Evolutionary conservation across 768 basidiomycete species (phyloP).

Genomic region (Collybia mongolica): DNA sequence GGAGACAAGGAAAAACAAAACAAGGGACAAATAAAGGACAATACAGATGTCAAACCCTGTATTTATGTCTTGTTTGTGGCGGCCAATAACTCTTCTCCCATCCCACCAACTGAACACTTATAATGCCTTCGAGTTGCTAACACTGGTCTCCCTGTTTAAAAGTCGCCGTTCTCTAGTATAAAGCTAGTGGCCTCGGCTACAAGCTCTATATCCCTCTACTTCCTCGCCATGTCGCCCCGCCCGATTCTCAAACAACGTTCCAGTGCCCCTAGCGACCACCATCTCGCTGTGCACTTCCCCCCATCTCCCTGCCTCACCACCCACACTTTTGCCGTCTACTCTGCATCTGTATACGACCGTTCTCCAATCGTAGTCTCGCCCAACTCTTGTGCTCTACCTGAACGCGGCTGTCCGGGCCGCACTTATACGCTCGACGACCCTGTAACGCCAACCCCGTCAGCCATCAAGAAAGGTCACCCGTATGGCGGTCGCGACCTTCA

Average conservation of each 20-base stretch:
- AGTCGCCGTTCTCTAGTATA: not conserved
- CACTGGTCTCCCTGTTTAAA: constrained; percentile 1
- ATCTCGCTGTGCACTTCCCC: constrained; percentile 48
- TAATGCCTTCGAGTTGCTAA: constrained; percentile 16
- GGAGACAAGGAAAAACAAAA: constrained; percentile 6
- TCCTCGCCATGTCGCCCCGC: constrained; percentile 37
- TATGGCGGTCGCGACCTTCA: constrained; percentile 40
- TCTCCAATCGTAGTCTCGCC: constrained; percentile 74
- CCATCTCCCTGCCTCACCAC: constrained; percentile 50
- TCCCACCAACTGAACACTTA: not conserved
- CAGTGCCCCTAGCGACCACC: constrained; percentile 23
- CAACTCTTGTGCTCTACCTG: constrained; percentile 75
- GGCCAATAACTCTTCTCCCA: not conserved
- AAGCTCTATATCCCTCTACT: not conserved
- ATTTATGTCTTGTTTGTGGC: not conserved
- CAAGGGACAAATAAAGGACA: constrained; percentile 13
- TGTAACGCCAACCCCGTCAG: constrained; percentile 10
- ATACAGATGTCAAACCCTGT: constrained; percentile 10
- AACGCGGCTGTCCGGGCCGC: constrained; percentile 72
- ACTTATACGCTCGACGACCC: constrained; percentile 56
- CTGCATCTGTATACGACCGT: constrained; percentile 71
- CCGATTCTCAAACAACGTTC: constrained; percentile 58
- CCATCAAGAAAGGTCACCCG: constrained; percentile 15
- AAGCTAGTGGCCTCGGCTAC: not conserved
- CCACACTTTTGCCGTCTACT: constrained; percentile 49